Base-by-base conservation (phyloP, 352 stramenopile genomes). In the Phytophthora foliorum region DNA sequence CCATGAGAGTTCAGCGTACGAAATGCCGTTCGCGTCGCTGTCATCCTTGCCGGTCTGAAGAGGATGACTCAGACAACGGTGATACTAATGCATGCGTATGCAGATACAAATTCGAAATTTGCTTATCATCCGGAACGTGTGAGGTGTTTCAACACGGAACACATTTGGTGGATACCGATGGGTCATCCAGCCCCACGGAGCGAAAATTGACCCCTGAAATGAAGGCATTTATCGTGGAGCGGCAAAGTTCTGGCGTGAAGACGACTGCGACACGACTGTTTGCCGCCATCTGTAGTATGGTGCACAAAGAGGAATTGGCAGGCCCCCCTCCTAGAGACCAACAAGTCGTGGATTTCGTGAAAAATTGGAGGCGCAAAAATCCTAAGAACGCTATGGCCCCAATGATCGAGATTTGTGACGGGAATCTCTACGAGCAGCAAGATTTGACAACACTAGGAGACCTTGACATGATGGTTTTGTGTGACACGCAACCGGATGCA, bases 381-480 rank as follows among this genome's bases (percentile, higher is more conserved):
- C 56, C 56, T 2, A 46, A 39, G 21, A 25, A 63, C 17, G 54
- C 44, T 29, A 64, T 50, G 45, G 34, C 34, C 4, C 22, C 45
- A 7, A 57, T 50, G 32, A 55, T 64, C 29, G 21, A 44, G 38
- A 13, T 64, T 31, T 64, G 24, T 34, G 57, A 56, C 19, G 57
- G 45, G 1, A 10, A 49, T 21, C 17, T 48, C 0, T 55, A 55
- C 3, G 44, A 54, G 0, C 57, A 38, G 17, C 34, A 32, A 22
- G n/a, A 64, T 39, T 6, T 55, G 0, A 19, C 7, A 2, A 32
- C 44, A 13, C n/a, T 55, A 21, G 6, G 11, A 16, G 57, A 39
- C 8, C 1, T 9, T 0, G 32, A 48, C 21, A 56, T 64, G 44
- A 38, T 64, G 0, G 24, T 64, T 31, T 11, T 57, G 11, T 64